These are phyloP conservation scores for Bombardia bombarda DNA, from an alignment of 495 filamentous ascomycete species.

Conservation along the genomic window DNA sequence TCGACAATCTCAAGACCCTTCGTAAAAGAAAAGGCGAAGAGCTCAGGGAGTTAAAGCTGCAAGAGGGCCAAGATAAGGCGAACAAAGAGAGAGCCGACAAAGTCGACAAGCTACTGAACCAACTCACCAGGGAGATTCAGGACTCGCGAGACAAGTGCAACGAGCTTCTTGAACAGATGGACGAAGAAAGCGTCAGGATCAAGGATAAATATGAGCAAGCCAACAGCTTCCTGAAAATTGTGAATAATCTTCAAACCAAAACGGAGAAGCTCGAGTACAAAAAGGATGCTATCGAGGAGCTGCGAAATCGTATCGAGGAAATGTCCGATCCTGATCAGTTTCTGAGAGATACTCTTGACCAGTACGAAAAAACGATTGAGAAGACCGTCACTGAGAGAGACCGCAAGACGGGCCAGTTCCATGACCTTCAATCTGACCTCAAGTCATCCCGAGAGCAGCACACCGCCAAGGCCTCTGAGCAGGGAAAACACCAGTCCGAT, in stretches of 20 bases:
- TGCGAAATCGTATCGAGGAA: conserved; percentile 63
- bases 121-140: conserved; percentile 69
- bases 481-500: conserved; percentile 77
- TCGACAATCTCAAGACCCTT: conserved; percentile 82
- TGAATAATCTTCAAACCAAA: conserved; percentile 63
- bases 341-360: conserved; percentile 64
- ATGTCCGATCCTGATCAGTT: conserved; percentile 71
- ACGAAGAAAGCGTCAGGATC: conserved; percentile 32
- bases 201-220: conserved; percentile 35
- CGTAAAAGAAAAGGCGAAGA: conserved; percentile 77
- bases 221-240: conserved; percentile 37
- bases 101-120: conserved; percentile 52
- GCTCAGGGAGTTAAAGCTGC: conserved; percentile 58
- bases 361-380: conserved; percentile 69
- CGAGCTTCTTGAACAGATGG: conserved; percentile 42
- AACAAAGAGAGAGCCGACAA: conserved; percentile 80
- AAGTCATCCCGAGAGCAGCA: conserved; percentile 49
- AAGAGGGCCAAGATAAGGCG: conserved; percentile 68
- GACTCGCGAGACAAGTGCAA: conserved; percentile 48
- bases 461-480: conserved; percentile 68
- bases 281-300: conserved; percentile 54
- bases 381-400: conserved; percentile 57
- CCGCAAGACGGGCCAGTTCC: conserved; percentile 50
- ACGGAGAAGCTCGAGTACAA: conserved; percentile 43
- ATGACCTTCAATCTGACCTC: conserved; percentile 55